A percentile compares a stretch with the other conserved stretches of the same genome.
phyloP scores from a whole-genome alignment of 2,329 filamentous ascomycete species.

The Alternaria novae-zelandiae region DNA sequence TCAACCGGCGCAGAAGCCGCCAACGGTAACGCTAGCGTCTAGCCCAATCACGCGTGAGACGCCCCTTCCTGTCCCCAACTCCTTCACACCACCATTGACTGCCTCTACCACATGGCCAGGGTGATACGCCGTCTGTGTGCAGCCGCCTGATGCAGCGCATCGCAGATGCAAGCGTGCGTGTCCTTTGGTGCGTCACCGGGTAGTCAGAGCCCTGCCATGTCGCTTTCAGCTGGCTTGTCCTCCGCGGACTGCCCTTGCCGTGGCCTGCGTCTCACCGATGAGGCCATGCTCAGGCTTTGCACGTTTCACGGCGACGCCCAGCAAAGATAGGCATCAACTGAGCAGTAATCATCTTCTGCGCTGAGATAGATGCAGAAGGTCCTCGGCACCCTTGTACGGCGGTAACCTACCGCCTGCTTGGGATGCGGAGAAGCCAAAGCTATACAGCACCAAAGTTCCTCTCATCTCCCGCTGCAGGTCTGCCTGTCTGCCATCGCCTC shows the following conservation, averaged over 20 bases:
- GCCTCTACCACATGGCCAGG: slow-evolving; percentile 19
- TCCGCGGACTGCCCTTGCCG: not conserved
- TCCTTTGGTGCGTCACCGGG: slow-evolving; percentile 3
- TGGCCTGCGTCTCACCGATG: not conserved
- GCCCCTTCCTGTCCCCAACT: slow-evolving; percentile 6
- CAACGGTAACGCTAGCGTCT: slow-evolving; percentile 14
- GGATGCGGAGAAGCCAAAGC: slow-evolving; percentile 8
- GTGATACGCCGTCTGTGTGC: slow-evolving; percentile 14
- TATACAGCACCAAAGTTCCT: slow-evolving; percentile 1
- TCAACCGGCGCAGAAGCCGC: slow-evolving; percentile 9
- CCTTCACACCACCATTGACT: slow-evolving; percentile 20
- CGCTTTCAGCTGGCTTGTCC: not conserved
- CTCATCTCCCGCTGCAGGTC: not conserved
- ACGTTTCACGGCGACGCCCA: not conserved
- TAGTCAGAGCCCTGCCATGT: not conserved
- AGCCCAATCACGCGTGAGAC: slow-evolving; percentile 19
- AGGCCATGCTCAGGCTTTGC: not conserved
- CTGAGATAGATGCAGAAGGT: not conserved
- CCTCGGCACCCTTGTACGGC: slow-evolving; percentile 1
- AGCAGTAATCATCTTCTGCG: not conserved
- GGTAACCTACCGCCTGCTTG: slow-evolving; percentile 3
- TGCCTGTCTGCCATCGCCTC: not conserved
- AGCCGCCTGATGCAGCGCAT: slow-evolving; percentile 1
- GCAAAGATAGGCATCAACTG: not conserved
- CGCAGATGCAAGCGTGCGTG: not conserved